phyloP scores from a whole-genome alignment of 2,329 filamentous ascomycete species.

The Mycosphaerella sp. region DNA sequence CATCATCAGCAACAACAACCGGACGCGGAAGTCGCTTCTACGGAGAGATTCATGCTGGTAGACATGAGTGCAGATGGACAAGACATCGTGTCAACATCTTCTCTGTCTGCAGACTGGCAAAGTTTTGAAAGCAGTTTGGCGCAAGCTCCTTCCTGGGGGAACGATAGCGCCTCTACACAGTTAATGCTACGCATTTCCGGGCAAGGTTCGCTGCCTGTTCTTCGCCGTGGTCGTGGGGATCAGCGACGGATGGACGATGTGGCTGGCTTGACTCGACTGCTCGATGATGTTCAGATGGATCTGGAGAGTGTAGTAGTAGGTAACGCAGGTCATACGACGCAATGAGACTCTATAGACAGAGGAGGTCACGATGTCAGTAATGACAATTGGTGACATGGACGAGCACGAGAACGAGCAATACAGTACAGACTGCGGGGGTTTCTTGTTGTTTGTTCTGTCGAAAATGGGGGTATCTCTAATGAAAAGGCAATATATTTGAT shows the following conservation, averaged over 20 bases:
- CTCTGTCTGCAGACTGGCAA: constrained; percentile 68
- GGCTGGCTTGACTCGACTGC: constrained; percentile 34
- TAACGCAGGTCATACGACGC: background rate
- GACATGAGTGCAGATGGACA: constrained; percentile 45
- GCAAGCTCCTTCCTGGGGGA: constrained; percentile 59
- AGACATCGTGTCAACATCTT: constrained; percentile 61
- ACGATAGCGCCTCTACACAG: constrained; percentile 37
- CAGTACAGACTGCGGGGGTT: no score
- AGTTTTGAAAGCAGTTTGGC: constrained; percentile 49
- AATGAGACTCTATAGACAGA: background rate
- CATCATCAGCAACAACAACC: constrained; percentile 12
- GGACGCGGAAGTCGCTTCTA: constrained; percentile 8
- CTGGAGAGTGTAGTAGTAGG: constrained; percentile 33
- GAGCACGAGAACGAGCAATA: no score
- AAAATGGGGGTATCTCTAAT: background rate
- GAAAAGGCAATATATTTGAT: background rate
- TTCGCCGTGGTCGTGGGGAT: constrained; percentile 28
- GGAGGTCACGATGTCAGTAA: background rate
- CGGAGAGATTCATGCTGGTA: constrained; percentile 53
- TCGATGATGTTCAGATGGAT: constrained; percentile 34
- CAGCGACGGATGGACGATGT: constrained; percentile 33
- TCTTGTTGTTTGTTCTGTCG: no score
- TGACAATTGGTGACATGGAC: no score
- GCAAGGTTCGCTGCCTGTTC: constrained; percentile 20
- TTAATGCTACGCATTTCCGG: constrained; percentile 61